These are phyloP conservation scores for Nigrospora sphaerica DNA, from an alignment of 2,329 filamentous ascomycete genomes.

Conservation along the genomic window DNA sequence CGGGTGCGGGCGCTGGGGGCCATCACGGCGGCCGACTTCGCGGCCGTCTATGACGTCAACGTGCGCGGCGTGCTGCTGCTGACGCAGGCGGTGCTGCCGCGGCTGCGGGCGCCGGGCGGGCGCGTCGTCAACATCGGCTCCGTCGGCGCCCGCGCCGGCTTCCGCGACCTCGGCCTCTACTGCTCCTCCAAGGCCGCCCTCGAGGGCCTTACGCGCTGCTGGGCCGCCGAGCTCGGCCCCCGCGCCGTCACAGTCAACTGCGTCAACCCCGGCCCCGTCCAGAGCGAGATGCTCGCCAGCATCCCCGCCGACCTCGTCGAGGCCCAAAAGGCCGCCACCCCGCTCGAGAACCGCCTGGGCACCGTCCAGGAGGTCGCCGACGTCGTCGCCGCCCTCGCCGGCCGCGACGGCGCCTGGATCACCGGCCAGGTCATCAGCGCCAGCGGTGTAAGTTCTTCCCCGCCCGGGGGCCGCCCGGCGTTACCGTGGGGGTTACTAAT, in stretches of 20 bases:
- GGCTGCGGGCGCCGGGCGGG: slow-evolving; percentile 28
- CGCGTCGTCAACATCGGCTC: slow-evolving; percentile 55
- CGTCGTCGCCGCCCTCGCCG: slow-evolving; percentile 48
- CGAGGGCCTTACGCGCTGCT: slow-evolving; percentile 51
- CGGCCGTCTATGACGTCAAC: slow-evolving; percentile 49
- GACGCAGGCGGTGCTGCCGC: slow-evolving; percentile 42
- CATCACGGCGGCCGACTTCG: slow-evolving; percentile 41
- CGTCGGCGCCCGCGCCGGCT: slow-evolving; percentile 40
- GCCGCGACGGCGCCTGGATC: slow-evolving; percentile 39
- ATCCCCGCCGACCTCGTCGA: slow-evolving; percentile 41
- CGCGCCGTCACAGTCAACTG: slow-evolving; percentile 54
- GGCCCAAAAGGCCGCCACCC: slow-evolving; percentile 41
- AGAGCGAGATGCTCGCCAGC: slow-evolving; percentile 49
- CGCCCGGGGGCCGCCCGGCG: too few species aligned
- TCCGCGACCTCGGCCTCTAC: slow-evolving; percentile 41
- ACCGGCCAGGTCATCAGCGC: slow-evolving; percentile 49
- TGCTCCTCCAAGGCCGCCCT: slow-evolving; percentile 51
- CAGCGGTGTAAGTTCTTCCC: slow-evolving; percentile 33
- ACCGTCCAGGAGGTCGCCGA: slow-evolving; percentile 46
- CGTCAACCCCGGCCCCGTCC: slow-evolving; percentile 51
- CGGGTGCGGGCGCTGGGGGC: slow-evolving; percentile 27
- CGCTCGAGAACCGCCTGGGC: slow-evolving; percentile 42
- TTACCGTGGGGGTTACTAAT: too few species aligned
- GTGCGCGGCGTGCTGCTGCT: slow-evolving; percentile 47
- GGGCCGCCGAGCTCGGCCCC: slow-evolving; percentile 50